Evolutionary conservation across 2,329 filamentous ascomycete species (phyloP).

Genomic region (Colletotrichum paranaense): DNA sequence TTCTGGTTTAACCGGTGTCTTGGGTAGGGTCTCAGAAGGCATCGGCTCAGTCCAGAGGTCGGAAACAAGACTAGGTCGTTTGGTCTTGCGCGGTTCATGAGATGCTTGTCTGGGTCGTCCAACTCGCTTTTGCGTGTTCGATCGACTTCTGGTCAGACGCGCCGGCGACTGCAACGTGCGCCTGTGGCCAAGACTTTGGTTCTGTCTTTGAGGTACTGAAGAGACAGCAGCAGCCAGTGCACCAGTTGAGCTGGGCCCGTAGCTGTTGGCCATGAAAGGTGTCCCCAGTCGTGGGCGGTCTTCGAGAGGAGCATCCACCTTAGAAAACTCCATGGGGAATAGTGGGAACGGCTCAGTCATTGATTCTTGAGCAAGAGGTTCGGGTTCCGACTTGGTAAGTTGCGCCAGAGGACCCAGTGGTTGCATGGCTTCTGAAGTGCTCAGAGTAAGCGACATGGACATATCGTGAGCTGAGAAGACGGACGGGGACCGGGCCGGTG

Average conservation of each 20-base stretch:
- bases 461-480: slow-evolving; percentile 72
- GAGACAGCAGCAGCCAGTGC: slow-evolving; percentile 55
- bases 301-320: slow-evolving; percentile 36
- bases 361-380: slow-evolving; percentile 37
- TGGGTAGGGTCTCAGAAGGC: slow-evolving; percentile 39
- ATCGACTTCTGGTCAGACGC: slow-evolving; percentile 60
- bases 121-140: slow-evolving; percentile 64
- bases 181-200: slow-evolving; percentile 61
- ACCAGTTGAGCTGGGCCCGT: slow-evolving; percentile 70
- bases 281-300: slow-evolving; percentile 60
- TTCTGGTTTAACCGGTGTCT: slow-evolving; percentile 37
- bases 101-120: slow-evolving; percentile 56
- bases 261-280: slow-evolving; percentile 68
- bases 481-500: slow-evolving; percentile 57
- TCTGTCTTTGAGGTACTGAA: slow-evolving; percentile 51
- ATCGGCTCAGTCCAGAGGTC: slow-evolving; percentile 65
- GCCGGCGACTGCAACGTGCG: slow-evolving; percentile 65
- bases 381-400: slow-evolving; percentile 59
- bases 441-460: slow-evolving; percentile 70
- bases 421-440: slow-evolving; percentile 74
- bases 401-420: slow-evolving; percentile 70
- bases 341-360: slow-evolving; percentile 35
- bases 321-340: slow-evolving; percentile 2
- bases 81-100: slow-evolving; percentile 59
- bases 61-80: slow-evolving; percentile 65